Base-by-base conservation (phyloP, 208 protist genomes). In the Acanthamoeba divionensis region DNA sequence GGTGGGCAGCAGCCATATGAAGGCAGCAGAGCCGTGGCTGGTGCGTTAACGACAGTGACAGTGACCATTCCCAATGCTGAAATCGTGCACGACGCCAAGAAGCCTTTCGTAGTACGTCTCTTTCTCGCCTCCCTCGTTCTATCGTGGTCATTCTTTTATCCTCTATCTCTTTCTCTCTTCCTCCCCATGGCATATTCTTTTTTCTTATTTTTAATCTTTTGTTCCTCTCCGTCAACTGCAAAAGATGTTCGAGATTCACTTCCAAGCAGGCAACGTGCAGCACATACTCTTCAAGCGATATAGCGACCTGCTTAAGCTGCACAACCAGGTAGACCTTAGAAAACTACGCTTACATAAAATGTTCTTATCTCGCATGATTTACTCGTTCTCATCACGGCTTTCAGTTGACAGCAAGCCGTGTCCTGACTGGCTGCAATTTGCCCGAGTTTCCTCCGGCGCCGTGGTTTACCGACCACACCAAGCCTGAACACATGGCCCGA, bases 231-330 rank as follows among this genome's bases (percentile, higher is more conserved):
- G 18, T 8, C 62, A 67, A 9, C 26, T 21, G 7, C 33, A n/a
- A n/a, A n/a, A 77, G 67, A 29, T 77, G 29, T 77, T 77, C 12
- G 67, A 77, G 67, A 77, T 77, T 47, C 67, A 77, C 21, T 77
- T 77, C 67, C 29, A 26, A 18, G 38, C 10, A n/a, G 67, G 67
- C 67, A 47, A 77, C 36, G 67, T 77, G 29, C 8, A 48, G 21
- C 67, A 77, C 67, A 52, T 50, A 38, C 26, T 47, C 13, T 29
- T 77, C 33, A 44, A 77, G 67, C 67, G 67, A 18, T 77, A 77
- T 47, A 77, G 36, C 67, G 67, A 44, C 31, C 67, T 77, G 5
- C 67, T 38, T 26, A 77, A 77, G 67, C 47, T 77, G 21, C 67
- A 77, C 10, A 29, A 77, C 31, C 67, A 77, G 26, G 67, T 77